Evolutionary conservation across 257 asterid species (phyloP), one percentile per base, ranked within the genome.

Genomic region (Lycium ferocissimum): DNA sequence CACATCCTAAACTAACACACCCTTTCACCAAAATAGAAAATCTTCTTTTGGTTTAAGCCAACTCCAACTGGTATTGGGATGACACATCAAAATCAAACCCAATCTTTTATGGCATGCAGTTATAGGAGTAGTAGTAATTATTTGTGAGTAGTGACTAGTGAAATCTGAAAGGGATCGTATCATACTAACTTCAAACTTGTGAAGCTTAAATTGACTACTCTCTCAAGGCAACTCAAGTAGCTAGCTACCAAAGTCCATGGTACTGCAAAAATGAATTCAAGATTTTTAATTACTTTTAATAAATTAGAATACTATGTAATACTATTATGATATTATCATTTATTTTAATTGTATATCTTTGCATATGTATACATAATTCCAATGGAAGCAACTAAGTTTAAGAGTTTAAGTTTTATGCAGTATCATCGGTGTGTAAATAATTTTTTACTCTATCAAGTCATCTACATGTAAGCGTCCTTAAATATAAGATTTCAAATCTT

Each of bases 31-130:
- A 75, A 22, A 22, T 49, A 22, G 62, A 47, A 73, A 45, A 10
- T 20, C 35, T 73, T 20, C 13, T 75, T 49, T 75, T 49, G 13
- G 38, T 22, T 75, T 75, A 75, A 49, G 13, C 43, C 6, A 13
- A 75, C 13, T 75, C n/a, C 20, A 47, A 75, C 35, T 47, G 61
- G 43, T 20, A 75, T 49, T 75, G 20, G 45, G 62, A 75, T 75
- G 81, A 49, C 61, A 49, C 62, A 49, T 75, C 81, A 75, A 75
- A 75, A 49, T 49, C 62, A 22, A 67, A 22, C 58, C 9, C 57
- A 45, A n/a, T 73, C 43, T 73, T 73, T 47, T 22, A 47, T 20
- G 20, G 18, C 80, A 72, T 71, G 58, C 37, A 71, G 15, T 10
- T 35, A 73, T 47, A 73, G 26, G 11, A 37, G 59, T 47, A 47